phyloP scores from a whole-genome alignment of 495 filamentous ascomycete genomes.

The Thermochaetoides thermophila region DNA sequence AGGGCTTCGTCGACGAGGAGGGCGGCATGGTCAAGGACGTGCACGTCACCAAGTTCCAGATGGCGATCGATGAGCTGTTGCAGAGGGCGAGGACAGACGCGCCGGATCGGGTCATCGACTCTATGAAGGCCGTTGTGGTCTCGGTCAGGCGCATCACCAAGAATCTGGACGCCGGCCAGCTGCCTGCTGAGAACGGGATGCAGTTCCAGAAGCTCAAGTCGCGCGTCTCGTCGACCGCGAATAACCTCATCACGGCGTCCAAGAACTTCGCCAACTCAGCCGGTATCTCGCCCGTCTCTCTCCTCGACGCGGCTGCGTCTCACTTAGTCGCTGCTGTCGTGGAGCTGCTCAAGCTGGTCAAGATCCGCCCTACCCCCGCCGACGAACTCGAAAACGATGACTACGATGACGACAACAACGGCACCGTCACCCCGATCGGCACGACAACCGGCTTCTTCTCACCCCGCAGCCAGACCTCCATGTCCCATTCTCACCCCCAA shows the following conservation, averaged over 20 bases:
- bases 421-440: conserved; percentile 36
- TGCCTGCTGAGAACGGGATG: conserved; percentile 29
- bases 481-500: no score
- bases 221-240: conserved; percentile 76
- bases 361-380: conserved; percentile 60
- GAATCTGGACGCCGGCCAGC: conserved; percentile 49
- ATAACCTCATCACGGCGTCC: conserved; percentile 85
- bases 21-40: conserved; percentile 82
- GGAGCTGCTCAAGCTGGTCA: conserved; percentile 67
- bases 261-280: conserved; percentile 73
- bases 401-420: conserved; percentile 61
- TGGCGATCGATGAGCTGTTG: conserved; percentile 87
- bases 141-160: conserved; percentile 67
- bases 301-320: conserved; percentile 90
- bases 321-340: conserved; percentile 77
- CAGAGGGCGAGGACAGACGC: conserved; percentile 57
- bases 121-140: conserved; percentile 69
- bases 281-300: conserved; percentile 84
- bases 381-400: conserved; percentile 60
- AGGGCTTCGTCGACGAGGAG: conserved; percentile 52
- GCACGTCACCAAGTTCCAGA: conserved; percentile 88
- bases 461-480: conserved; percentile 28
- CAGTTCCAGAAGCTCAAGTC: conserved; percentile 54
- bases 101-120: conserved; percentile 53
- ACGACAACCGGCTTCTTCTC: conserved; percentile 40